Conservation (phyloP, 2,329 filamentous ascomycete species). For the Tolypocladium amazonense region DNA sequence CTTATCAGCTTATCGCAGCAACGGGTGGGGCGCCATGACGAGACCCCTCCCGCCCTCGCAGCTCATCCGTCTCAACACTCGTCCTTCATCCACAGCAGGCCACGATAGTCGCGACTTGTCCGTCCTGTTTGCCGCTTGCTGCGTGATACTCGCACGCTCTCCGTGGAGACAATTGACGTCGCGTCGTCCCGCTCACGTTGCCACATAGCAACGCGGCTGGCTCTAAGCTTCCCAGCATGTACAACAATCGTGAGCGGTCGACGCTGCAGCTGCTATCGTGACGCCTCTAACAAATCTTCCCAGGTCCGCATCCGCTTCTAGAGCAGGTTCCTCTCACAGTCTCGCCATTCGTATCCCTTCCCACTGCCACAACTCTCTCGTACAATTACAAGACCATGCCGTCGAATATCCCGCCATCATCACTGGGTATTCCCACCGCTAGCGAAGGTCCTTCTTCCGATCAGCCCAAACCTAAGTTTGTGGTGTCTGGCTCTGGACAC, state of each 20-base stretch:
- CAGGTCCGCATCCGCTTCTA: constrained; percentile 74
- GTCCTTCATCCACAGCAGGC: background rate
- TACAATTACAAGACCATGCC: constrained; percentile 92
- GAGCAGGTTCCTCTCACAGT: constrained; percentile 89
- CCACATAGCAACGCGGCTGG: background rate
- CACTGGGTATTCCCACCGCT: constrained; percentile 23
- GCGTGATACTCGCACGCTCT: background rate
- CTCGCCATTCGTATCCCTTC: constrained; percentile 86
- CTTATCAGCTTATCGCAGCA: constrained; percentile 6
- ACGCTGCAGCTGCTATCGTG: background rate
- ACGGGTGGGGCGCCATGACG: background rate
- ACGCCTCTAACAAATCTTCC: constrained; percentile 5
- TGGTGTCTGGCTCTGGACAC: constrained; percentile 67
- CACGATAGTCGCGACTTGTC: background rate
- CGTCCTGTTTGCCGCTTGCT: background rate
- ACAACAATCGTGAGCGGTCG: constrained; percentile 22
- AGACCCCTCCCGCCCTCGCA: background rate
- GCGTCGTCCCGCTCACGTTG: background rate
- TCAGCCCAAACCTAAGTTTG: constrained; percentile 54
- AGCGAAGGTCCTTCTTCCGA: constrained; percentile 19
- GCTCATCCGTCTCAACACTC: background rate
- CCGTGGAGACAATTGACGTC: background rate
- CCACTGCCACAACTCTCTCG: constrained; percentile 79
- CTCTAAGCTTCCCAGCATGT: constrained; percentile 11
- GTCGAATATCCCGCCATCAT: constrained; percentile 59